phyloP scores from a whole-genome alignment of 1,139 yeast genomes.

The Debaryomyces sp. region DNA sequence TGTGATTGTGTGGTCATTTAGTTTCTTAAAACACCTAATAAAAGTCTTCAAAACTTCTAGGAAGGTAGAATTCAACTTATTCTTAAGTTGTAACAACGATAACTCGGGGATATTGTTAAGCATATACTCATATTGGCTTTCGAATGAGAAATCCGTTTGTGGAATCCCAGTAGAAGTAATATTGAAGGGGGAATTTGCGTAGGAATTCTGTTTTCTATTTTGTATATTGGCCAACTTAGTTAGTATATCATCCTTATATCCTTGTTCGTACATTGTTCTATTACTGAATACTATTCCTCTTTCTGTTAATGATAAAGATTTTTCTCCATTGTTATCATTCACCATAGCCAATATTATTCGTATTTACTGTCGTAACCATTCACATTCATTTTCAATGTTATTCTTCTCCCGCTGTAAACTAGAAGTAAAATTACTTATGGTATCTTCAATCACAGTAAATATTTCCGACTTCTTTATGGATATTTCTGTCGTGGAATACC shows the following conservation, averaged over 20 bases:
- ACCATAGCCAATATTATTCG: slow-evolving; percentile 44
- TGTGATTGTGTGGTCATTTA: slow-evolving; percentile 28
- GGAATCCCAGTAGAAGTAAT: slow-evolving; percentile 10
- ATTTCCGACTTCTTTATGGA: slow-evolving; percentile 40
- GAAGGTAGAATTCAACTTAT: slow-evolving; percentile 38
- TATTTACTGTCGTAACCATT: slow-evolving; percentile 51
- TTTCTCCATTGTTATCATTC: slow-evolving; percentile 38
- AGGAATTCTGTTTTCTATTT: slow-evolving; percentile 24
- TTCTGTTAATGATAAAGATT: slow-evolving; percentile 24
- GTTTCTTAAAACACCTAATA: slow-evolving; percentile 32
- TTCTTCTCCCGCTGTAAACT: slow-evolving; percentile 40
- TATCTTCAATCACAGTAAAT: slow-evolving; percentile 42
- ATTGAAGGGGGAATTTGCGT: slow-evolving; percentile 33
- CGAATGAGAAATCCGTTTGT: slow-evolving; percentile 23
- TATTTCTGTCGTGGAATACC: slow-evolving; percentile 40
- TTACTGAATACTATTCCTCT: slow-evolving; percentile 40
- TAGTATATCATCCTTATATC: slow-evolving; percentile 34
- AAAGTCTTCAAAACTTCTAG: slow-evolving; percentile 37
- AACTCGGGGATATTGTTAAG: slow-evolving; percentile 30
- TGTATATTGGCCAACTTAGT: slow-evolving; percentile 22
- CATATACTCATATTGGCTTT: slow-evolving; percentile 30
- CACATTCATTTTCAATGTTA: slow-evolving; percentile 47
- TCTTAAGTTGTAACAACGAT: slow-evolving; percentile 35
- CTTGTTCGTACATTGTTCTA: slow-evolving; percentile 29
- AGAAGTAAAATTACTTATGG: slow-evolving; percentile 37